Percentiles rank a stretch among this genome's conserved stretches.
Conservation (phyloP, 225 moss, liverwort and hornwort genomes). For the Sphagnum contortum region DNA sequence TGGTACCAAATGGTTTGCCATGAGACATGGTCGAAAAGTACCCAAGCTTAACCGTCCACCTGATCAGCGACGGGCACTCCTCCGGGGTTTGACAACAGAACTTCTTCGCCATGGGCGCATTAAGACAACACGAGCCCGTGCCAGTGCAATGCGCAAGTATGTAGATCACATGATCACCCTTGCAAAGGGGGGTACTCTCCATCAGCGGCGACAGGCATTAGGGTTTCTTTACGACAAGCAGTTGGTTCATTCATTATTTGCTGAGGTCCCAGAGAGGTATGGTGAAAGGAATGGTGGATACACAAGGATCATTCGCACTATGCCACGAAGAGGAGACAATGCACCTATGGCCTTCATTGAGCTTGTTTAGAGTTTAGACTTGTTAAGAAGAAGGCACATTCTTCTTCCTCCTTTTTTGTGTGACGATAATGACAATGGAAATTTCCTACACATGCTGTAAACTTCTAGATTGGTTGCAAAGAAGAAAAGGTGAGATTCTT, state of each 20-base stretch:
- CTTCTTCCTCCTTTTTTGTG: background rate
- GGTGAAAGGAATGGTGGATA: constrained; percentile 96
- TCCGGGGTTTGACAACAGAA: constrained; percentile 86
- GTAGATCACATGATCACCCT: constrained; percentile 82
- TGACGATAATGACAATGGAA: background rate
- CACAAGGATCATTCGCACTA: constrained; percentile 91
- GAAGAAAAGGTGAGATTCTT: too few relatives aligned
- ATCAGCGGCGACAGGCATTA: constrained; percentile 61
- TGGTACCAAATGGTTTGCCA: constrained; percentile 87
- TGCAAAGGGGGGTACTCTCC: constrained; percentile 51
- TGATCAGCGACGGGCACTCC: constrained; percentile 88
- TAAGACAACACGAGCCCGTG: constrained; percentile 86
- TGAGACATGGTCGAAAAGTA: constrained; percentile 81
- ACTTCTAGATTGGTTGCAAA: too few relatives aligned
- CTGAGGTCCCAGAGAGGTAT: constrained; percentile 92
- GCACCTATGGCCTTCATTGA: constrained; percentile 99
- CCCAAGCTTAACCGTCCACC: constrained; percentile 82
- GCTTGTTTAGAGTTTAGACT: constrained; percentile 55
- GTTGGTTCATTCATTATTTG: constrained; percentile 95
- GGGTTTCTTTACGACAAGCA: constrained; percentile 92
- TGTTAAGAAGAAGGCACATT: constrained; percentile 6
- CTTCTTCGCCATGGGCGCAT: constrained; percentile 94
- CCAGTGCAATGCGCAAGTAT: constrained; percentile 96
- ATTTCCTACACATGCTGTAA: too few relatives aligned
- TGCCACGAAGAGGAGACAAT: constrained; percentile 98